phyloP scores from a whole-genome alignment of 306 rosid genomes.

The Quillaja saponaria region DNA sequence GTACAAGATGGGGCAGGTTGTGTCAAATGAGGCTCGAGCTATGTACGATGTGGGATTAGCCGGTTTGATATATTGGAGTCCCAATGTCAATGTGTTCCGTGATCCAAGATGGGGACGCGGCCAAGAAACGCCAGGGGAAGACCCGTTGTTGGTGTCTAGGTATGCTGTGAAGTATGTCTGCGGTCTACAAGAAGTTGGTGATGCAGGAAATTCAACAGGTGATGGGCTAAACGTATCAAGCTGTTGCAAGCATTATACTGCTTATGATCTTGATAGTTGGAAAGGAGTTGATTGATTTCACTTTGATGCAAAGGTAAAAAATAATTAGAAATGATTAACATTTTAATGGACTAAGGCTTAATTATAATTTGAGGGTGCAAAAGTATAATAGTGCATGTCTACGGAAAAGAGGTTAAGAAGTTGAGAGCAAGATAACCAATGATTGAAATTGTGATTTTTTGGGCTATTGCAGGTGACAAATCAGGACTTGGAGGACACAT shows the following conservation, averaged over 20 bases:
- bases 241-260: conserved; percentile 89
- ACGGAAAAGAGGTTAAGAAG: no score
- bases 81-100: conserved; percentile 73
- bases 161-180: conserved; percentile 69
- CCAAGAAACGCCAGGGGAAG: conserved; percentile 84
- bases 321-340: no score
- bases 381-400: no score
- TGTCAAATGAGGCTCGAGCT: conserved; percentile 78
- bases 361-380: background rate
- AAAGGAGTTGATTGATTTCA: conserved; percentile 67
- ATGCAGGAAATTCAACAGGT: conserved; percentile 39
- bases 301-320: conserved; percentile 72
- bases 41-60: conserved; percentile 78
- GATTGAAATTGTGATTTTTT: background rate
- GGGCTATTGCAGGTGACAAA: conserved; percentile 56
- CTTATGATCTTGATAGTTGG: conserved; percentile 80
- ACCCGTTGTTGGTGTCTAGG: conserved; percentile 61
- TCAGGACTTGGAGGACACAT: conserved; percentile 84
- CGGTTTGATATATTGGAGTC: conserved; percentile 85
- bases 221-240: conserved; percentile 80
- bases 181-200: conserved; percentile 62
- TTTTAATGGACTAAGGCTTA: background rate
- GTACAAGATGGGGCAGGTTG: conserved; percentile 68
- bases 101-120: conserved; percentile 86
- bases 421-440: background rate